Evolutionary conservation across 495 filamentous ascomycete species (phyloP).

Genomic region (Trypethelium eluteriae): DNA sequence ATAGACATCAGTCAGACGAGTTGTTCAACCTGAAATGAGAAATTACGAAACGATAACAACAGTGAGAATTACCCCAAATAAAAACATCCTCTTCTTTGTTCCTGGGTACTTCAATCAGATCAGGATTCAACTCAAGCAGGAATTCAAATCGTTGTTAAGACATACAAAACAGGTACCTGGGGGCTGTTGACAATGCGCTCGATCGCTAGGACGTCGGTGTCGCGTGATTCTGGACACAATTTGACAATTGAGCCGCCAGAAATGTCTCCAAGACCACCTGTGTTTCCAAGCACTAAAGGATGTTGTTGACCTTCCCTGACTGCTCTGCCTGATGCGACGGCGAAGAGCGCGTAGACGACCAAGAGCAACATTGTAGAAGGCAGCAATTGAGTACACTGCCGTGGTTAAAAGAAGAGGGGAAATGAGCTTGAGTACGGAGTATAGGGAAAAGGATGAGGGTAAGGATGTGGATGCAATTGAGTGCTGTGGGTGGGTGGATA

Average conservation of each 20-base stretch:
- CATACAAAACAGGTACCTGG: neutral
- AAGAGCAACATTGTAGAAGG: neutral
- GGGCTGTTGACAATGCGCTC: conserved; percentile 10
- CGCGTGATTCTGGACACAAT: conserved; percentile 5
- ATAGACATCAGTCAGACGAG: neutral
- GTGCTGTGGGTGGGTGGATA: neutral
- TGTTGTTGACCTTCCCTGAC: conserved; percentile 4
- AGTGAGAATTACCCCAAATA: neutral
- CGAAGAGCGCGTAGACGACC: neutral
- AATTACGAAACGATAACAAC: neutral
- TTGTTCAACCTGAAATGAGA: neutral
- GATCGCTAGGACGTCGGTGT: conserved; percentile 10
- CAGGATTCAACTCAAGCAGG: conserved; percentile 6
- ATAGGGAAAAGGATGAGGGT: neutral
- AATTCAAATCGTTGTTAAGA: neutral
- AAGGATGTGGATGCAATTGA: neutral
- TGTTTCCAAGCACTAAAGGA: conserved; percentile 1
- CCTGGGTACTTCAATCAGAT: neutral
- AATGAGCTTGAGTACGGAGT: neutral
- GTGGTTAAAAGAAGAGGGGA: neutral
- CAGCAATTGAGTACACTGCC: neutral
- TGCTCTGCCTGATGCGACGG: neutral
- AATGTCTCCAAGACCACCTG: neutral
- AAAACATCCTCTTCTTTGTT: conserved; percentile 1
- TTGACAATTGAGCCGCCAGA: conserved; percentile 2